Conservation (phyloP, 73 alveolate genomes). For the Paramecium caudatum region DNA sequence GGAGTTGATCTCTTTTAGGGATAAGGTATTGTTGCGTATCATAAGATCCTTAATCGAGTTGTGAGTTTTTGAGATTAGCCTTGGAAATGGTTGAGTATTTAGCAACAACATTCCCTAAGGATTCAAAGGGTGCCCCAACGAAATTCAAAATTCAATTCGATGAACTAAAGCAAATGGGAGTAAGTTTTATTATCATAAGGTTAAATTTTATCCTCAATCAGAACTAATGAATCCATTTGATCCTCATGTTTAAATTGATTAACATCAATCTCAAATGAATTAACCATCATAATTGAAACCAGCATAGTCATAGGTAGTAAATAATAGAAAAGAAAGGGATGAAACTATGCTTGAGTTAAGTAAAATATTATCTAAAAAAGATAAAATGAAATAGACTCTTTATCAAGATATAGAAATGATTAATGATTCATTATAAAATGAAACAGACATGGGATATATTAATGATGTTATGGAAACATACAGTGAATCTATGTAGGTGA, state of each 20-base stretch:
- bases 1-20: conserved; percentile 57
- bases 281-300: background rate
- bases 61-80: conserved; percentile 20
- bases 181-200: background rate
- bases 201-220: background rate
- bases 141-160: conserved; percentile 57
- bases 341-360: conserved; percentile 31
- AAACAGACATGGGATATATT: background rate
- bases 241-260: background rate
- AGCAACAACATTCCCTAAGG: conserved; percentile 17
- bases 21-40: background rate
- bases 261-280: no score
- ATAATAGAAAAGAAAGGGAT: conserved; percentile 51
- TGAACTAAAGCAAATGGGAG: conserved; percentile 61
- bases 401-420: conserved; percentile 4
- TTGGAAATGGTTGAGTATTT: conserved; percentile 16
- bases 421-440: background rate
- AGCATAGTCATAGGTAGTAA: no score
- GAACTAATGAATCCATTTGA: conserved; percentile 4
- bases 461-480: conserved; percentile 5
- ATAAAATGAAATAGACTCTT: background rate
- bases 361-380: background rate
- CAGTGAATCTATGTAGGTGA: background rate
- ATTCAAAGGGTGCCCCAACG: conserved; percentile 43
- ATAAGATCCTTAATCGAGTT: conserved; percentile 29